phyloP scores from a whole-genome alignment of 2,329 filamentous ascomycete genomes.

The Talaromyces sp. region DNA sequence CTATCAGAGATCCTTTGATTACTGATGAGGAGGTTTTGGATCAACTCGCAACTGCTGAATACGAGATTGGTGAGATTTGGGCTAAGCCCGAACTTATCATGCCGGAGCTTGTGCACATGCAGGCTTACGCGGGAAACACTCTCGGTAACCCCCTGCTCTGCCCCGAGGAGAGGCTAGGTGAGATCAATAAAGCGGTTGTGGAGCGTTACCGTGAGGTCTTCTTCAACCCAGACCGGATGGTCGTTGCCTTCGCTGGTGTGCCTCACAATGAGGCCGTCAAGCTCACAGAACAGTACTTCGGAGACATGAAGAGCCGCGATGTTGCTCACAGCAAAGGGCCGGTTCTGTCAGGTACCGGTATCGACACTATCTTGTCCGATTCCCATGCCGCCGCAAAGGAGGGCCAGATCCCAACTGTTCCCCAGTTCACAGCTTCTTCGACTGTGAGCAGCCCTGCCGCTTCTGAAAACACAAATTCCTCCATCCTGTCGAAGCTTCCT shows the following conservation, averaged over 20 bases:
- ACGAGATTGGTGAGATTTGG: constrained; percentile 98
- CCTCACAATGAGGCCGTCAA: constrained; percentile 77
- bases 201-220: constrained; percentile 79
- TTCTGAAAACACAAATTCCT: constrained; percentile 56
- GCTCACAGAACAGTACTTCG: constrained; percentile 83
- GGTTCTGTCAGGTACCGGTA: constrained; percentile 57
- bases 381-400: constrained; percentile 31
- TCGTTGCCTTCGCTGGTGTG: constrained; percentile 93
- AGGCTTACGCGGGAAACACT: constrained; percentile 94
- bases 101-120: constrained; percentile 92
- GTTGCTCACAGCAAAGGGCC: constrained; percentile 51
- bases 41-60: constrained; percentile 88
- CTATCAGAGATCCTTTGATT: constrained; percentile 81
- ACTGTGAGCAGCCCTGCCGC: constrained; percentile 38
- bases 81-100: constrained; percentile 94
- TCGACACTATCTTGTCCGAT: constrained; percentile 54
- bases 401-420: constrained; percentile 38
- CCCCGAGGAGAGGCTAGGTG: constrained; percentile 75
- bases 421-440: constrained; percentile 46
- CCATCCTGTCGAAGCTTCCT: constrained; percentile 78
- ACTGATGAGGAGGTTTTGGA: constrained; percentile 83
- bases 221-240: constrained; percentile 86
- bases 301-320: constrained; percentile 73
- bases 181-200: constrained; percentile 74
- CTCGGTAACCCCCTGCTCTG: constrained; percentile 91